These are phyloP conservation scores for Pelargonium cotyledonis DNA, from an alignment of 441 rosid genomes.

Conservation along the genomic window DNA sequence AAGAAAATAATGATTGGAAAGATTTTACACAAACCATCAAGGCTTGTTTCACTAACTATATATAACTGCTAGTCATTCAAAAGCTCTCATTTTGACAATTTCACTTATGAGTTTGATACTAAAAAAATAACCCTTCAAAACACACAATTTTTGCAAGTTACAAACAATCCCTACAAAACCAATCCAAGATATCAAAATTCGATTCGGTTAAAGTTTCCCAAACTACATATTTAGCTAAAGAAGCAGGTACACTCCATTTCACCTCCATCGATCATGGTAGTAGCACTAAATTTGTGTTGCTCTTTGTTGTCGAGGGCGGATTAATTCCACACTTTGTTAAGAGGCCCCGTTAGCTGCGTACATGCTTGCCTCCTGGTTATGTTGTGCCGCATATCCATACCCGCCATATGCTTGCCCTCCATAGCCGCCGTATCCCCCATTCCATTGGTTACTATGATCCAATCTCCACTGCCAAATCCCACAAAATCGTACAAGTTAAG, in stretches of 20 bases:
- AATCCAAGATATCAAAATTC: slow-evolving; percentile 18
- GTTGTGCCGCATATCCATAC: slow-evolving; percentile 45
- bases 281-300: slow-evolving; percentile 11
- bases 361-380: slow-evolving; percentile 44
- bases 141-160: neutral
- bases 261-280: slow-evolving; percentile 20
- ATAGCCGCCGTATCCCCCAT: slow-evolving; percentile 48
- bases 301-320: neutral
- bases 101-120: no score
- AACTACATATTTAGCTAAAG: slow-evolving; percentile 19
- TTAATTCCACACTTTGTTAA: slow-evolving; percentile 22
- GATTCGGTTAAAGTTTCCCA: slow-evolving; percentile 35
- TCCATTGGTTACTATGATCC: slow-evolving; percentile 54
- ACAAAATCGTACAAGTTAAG: neutral
- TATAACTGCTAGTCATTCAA: no score
- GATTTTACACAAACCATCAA: no score
- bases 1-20: no score
- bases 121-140: neutral
- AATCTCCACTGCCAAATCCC: slow-evolving; percentile 45
- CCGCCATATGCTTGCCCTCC: slow-evolving; percentile 51
- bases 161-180: slow-evolving; percentile 12
- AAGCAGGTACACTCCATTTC: slow-evolving; percentile 20
- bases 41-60: no score
- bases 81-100: no score
- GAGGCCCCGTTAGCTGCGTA: slow-evolving; percentile 43